Conservation (phyloP, 225 moss, liverwort and hornwort genomes). For the Anthoceros angustus region DNA sequence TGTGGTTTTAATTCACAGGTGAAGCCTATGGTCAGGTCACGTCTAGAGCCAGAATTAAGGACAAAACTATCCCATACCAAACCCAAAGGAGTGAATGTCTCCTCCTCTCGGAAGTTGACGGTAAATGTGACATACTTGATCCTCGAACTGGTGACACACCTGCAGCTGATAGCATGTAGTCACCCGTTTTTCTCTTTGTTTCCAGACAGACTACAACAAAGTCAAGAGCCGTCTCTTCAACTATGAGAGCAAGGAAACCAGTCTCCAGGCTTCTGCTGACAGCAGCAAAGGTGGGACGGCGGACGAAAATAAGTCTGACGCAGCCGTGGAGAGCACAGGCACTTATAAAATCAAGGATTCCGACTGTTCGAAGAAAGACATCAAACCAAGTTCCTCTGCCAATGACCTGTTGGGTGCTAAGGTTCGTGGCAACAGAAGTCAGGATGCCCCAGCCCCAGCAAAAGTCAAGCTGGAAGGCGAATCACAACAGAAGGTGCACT, state of each 20-base stretch:
- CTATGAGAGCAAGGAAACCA: constrained; percentile 19
- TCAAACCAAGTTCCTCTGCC: neutral
- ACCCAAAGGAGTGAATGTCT: constrained; percentile 11
- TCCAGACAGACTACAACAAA: constrained; percentile 36
- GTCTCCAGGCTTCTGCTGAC: constrained; percentile 19
- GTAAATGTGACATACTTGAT: constrained; percentile 5
- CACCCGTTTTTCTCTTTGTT: neutral
- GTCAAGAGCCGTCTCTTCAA: constrained; percentile 48
- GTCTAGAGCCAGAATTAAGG: constrained; percentile 46
- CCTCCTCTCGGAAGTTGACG: neutral
- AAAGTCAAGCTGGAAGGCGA: neutral
- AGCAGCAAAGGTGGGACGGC: constrained; percentile 8
- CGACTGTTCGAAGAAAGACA: too few species aligned
- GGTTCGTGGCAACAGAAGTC: neutral
- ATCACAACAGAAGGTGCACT: neutral
- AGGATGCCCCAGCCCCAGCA: neutral
- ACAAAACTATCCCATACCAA: constrained; percentile 39
- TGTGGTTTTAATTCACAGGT: constrained; percentile 19
- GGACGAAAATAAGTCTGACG: constrained; percentile 12
- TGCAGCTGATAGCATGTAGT: neutral
- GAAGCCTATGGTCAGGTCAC: constrained; percentile 51
- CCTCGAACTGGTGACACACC: neutral
- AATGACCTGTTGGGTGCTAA: neutral
- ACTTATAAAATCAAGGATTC: neutral
- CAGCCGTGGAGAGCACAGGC: neutral